These are phyloP conservation scores for Pelargonium myrrhifolium DNA, from an alignment of 441 rosid genomes.

Conservation along the genomic window DNA sequence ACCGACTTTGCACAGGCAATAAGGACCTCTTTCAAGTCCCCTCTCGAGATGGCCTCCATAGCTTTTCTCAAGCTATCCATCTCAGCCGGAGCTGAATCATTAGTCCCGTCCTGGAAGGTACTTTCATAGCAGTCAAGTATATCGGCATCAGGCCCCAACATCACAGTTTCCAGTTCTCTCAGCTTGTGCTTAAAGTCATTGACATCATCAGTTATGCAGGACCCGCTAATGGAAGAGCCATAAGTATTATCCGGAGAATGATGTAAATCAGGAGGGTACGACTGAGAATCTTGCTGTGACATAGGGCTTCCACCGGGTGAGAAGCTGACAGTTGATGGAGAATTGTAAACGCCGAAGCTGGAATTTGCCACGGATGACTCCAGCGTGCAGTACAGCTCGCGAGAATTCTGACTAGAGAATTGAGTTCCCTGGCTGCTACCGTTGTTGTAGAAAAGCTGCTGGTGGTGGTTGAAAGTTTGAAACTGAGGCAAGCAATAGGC, in stretches of 20 bases:
- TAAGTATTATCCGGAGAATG: slow-evolving; percentile 44
- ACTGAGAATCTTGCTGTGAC: slow-evolving; percentile 43
- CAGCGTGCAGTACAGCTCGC: slow-evolving; percentile 43
- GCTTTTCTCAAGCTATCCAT: slow-evolving; percentile 45
- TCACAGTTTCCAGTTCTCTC: slow-evolving; percentile 63
- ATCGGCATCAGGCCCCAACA: slow-evolving; percentile 79
- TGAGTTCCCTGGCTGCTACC: slow-evolving; percentile 21
- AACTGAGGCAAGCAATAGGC: slow-evolving; percentile 36
- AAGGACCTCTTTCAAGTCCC: slow-evolving; percentile 62
- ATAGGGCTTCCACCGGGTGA: slow-evolving; percentile 41
- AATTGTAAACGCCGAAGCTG: slow-evolving; percentile 25
- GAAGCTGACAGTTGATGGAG: slow-evolving; percentile 38
- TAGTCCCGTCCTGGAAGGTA: slow-evolving; percentile 16
- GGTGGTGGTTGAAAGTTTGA: slow-evolving; percentile 24
- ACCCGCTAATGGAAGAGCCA: slow-evolving; percentile 52
- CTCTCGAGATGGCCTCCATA: slow-evolving; percentile 41
- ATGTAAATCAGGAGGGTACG: slow-evolving; percentile 27
- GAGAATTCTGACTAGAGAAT: slow-evolving; percentile 31
- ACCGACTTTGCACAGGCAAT: slow-evolving; percentile 66
- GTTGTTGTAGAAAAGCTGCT: slow-evolving; percentile 21
- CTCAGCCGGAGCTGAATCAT: slow-evolving; percentile 23
- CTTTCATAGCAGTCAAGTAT: slow-evolving; percentile 29
- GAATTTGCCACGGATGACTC: slow-evolving; percentile 57
- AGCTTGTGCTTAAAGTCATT: slow-evolving; percentile 58
- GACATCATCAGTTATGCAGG: slow-evolving; percentile 65